Evolutionary conservation across 1,284 basidiomycete genomes (phyloP).

Genomic region (Laetiporus sulphureus): DNA sequence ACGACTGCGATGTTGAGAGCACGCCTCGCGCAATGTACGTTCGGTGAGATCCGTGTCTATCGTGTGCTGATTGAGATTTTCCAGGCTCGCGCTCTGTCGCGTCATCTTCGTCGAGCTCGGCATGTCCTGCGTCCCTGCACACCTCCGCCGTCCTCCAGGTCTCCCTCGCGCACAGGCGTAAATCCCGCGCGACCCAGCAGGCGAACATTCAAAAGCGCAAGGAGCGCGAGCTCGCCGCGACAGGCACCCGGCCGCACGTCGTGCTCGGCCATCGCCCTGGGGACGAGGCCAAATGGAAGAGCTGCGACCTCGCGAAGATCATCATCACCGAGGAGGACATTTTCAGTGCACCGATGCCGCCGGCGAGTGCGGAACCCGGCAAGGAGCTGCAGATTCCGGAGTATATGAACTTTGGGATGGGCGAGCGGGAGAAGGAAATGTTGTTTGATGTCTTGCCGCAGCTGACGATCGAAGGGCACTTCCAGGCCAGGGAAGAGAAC

Average conservation of each 20-base stretch:
- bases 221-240: slow-evolving; percentile 35
- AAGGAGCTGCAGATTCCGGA: slow-evolving; percentile 34
- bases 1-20: slow-evolving; percentile 23
- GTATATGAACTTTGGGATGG: slow-evolving; percentile 58
- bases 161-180: slow-evolving; percentile 27
- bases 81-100: slow-evolving; percentile 38
- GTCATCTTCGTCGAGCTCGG: slow-evolving; percentile 39
- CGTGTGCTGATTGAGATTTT: neutral
- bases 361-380: slow-evolving; percentile 8
- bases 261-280: slow-evolving; percentile 64
- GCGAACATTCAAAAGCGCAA: slow-evolving; percentile 43
- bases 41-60: neutral
- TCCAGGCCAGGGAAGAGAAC: neutral
- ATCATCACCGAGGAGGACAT: slow-evolving; percentile 54
- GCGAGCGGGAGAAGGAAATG: slow-evolving; percentile 42
- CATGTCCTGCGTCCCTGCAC: slow-evolving; percentile 39
- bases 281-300: slow-evolving; percentile 57
- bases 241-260: slow-evolving; percentile 52
- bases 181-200: slow-evolving; percentile 39
- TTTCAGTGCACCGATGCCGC: slow-evolving; percentile 20
- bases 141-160: slow-evolving; percentile 42
- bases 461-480: slow-evolving; percentile 30
- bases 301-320: slow-evolving; percentile 55
- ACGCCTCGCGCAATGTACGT: slow-evolving; percentile 25
- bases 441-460: slow-evolving; percentile 56